Percentiles rank a stretch among this genome's conserved stretches.
Evolutionary conservation across 208 protist species (phyloP).

Genomic region (Acanthamoeba comandoni): DNA sequence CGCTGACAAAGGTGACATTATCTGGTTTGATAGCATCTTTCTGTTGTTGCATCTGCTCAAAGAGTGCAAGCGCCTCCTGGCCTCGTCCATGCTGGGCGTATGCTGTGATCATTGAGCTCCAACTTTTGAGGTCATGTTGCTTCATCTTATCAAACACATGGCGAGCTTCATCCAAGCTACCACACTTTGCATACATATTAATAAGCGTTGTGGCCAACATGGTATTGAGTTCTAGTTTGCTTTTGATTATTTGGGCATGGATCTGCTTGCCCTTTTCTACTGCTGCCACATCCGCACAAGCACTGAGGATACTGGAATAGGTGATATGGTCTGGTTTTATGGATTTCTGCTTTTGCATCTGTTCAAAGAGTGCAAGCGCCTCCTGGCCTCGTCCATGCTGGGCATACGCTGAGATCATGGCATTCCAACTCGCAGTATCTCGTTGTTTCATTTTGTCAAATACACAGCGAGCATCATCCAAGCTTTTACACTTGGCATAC

Average conservation of each 20-base stretch:
- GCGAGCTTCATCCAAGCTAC: background rate
- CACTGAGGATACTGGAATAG: no score
- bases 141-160: background rate
- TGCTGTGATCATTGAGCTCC: slow-evolving; percentile 7
- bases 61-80: slow-evolving; percentile 25
- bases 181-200: slow-evolving; percentile 38
- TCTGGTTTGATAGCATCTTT: background rate
- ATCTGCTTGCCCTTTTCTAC: no score
- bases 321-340: no score
- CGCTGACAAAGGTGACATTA: slow-evolving; percentile 22
- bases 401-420: slow-evolving; percentile 12
- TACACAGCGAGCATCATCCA: background rate
- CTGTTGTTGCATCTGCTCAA: slow-evolving; percentile 20
- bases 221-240: no score
- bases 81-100: slow-evolving; percentile 46
- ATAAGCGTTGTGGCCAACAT: background rate
- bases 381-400: slow-evolving; percentile 48
- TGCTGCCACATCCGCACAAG: no score
- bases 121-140: background rate
- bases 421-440: background rate
- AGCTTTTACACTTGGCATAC: slow-evolving; percentile 1
- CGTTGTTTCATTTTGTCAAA: background rate
- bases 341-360: background rate
- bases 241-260: background rate
- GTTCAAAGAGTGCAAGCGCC: slow-evolving; percentile 37